These are phyloP conservation scores for Citrus sp. DNA, from an alignment of 345 rosid species.

Conservation along the genomic window DNA sequence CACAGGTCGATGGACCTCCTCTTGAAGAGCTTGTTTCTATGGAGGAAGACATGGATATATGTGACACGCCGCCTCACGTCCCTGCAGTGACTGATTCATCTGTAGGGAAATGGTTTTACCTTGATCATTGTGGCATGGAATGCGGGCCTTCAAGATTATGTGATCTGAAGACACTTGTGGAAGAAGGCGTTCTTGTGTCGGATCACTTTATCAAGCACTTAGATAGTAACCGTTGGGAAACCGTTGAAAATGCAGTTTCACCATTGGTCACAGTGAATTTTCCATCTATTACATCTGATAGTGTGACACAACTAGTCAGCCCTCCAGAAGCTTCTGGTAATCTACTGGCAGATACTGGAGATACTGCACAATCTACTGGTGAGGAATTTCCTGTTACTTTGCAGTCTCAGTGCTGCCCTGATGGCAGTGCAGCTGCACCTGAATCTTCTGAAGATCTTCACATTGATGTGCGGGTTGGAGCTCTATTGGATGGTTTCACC, in stretches of 20 bases:
- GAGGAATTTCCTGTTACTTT: slow-evolving; percentile 29
- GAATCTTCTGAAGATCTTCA: slow-evolving; percentile 52
- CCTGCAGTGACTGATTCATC: slow-evolving; percentile 54
- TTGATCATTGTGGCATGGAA: slow-evolving; percentile 81
- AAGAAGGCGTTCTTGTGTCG: slow-evolving; percentile 69
- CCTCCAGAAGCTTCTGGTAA: slow-evolving; percentile 99
- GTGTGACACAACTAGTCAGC: slow-evolving; percentile 62
- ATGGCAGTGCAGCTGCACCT: slow-evolving; percentile 23
- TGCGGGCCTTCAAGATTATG: slow-evolving; percentile 78
- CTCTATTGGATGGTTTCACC: slow-evolving; percentile 65
- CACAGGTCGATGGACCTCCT: slow-evolving; percentile 44
- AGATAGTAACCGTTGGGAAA: slow-evolving; percentile 89
- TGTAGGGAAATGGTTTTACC: slow-evolving; percentile 92
- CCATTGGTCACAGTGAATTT: slow-evolving; percentile 57
- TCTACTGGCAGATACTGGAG: slow-evolving; percentile 59
- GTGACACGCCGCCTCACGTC: slow-evolving; percentile 91
- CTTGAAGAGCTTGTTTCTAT: slow-evolving; percentile 78
- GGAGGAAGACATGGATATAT: slow-evolving; percentile 99
- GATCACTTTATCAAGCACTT: slow-evolving; percentile 91
- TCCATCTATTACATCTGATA: slow-evolving; percentile 62
- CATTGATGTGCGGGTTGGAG: slow-evolving; percentile 70
- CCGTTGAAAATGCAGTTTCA: slow-evolving; percentile 94
- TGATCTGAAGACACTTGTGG: slow-evolving; percentile 78
- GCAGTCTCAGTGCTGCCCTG: slow-evolving; percentile 7
- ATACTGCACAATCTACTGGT: slow-evolving; percentile 36